phyloP scores from a whole-genome alignment of 106 monocot genomes.

The Apostasia ramifera region DNA sequence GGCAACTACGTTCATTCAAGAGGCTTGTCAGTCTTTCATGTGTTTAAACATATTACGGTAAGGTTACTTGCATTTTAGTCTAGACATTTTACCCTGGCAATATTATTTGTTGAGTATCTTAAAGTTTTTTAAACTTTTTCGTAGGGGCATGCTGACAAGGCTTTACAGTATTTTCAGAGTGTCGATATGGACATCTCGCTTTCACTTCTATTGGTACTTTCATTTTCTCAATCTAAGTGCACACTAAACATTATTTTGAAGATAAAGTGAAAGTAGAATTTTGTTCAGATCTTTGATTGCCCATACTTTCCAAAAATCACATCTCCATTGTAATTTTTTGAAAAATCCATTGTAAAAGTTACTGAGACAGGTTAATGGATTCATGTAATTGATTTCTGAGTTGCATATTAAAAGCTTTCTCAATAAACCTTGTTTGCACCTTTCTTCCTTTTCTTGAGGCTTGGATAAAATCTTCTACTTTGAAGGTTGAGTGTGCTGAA shows the following conservation, averaged over 20 bases:
- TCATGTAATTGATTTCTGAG: no score
- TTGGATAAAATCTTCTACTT: no score
- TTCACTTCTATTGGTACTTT: constrained; percentile 62
- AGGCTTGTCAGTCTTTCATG: constrained; percentile 68
- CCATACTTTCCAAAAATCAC: no score
- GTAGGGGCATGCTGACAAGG: constrained; percentile 84
- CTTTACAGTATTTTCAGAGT: constrained; percentile 72
- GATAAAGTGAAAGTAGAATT: no score
- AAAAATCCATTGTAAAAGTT: no score
- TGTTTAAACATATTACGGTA: constrained; percentile 72
- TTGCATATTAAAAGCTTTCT: no score
- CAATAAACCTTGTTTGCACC: no score
- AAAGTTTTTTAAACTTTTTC: constrained; percentile 8
- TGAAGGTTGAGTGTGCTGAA: no score
- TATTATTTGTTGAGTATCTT: neutral
- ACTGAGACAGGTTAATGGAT: no score
- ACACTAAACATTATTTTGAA: neutral
- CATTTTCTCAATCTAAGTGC: neutral
- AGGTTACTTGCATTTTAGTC: neutral
- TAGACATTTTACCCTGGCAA: neutral
- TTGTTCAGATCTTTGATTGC: no score
- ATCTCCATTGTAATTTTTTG: no score
- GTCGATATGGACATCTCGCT: constrained; percentile 39
- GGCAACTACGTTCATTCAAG: constrained; percentile 75
- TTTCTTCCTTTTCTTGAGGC: no score